Base-by-base conservation (phyloP, 2,329 filamentous ascomycete species). In the Neopestalotiopsis sp. region DNA sequence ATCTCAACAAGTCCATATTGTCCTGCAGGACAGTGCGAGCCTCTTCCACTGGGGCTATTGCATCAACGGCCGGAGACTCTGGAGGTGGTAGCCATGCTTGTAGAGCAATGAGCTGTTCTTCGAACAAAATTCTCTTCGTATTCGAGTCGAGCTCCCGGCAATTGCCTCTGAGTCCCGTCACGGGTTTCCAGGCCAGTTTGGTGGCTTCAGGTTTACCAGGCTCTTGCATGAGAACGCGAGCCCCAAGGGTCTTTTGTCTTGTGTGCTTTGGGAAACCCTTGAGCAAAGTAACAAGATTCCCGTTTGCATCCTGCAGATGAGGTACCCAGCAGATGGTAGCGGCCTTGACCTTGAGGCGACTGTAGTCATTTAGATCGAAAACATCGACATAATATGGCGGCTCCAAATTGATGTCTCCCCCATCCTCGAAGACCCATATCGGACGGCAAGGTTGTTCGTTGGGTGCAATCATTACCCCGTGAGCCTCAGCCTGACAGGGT, bases 321-420 rank as follows among this genome's bases (percentile, higher is more conserved):
- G 76, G 75, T 6, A 77, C 72, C 76, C 76, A 78, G 69, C 74
- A 77, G 30, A 78, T 69, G 1, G 66, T 61, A 1, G 69, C 13
- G 30, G 74, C 72, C 7, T 72, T 30, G 13, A 69, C 67, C 1
- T 58, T 65, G 2, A 57, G 69, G 12, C 28, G 59, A 34, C 17
- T 14, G 14, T 40, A 62, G 10, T 62, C 28, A 20, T 24, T 42
- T 30, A 62, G 32, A 30, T 42, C 59, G 12, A 76, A 69, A n/a
- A 74, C 66, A 49, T 67, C 57, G 4, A 73, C 66, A 17, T 32
- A 56, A 58, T 59, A 68, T 9, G 67, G 67, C 30, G 20, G 7
- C 32, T 66, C 49, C 17, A 57, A 24, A 10, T 32, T 38, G 24
- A 65, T n/a, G 2, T 65, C 20, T 24, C 32, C 59, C 2, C 24